Evolutionary conservation across 352 stramenopile species (phyloP).

Genomic region (Phytophthora ramorum): DNA sequence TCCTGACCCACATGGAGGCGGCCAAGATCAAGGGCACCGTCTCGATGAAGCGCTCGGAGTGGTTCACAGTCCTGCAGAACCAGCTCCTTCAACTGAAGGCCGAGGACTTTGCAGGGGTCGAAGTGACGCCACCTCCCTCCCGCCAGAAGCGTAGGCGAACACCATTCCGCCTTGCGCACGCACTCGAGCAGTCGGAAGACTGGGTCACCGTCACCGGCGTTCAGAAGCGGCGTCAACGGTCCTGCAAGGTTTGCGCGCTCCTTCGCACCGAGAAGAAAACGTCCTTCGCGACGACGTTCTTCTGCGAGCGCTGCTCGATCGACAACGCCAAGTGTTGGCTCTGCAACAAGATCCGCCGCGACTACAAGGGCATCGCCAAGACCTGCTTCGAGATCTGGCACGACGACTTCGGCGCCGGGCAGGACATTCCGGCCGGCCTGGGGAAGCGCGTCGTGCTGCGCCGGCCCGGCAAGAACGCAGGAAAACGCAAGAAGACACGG

Average conservation of each 20-base stretch:
- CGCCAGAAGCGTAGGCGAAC: neutral
- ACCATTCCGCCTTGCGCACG: constrained; percentile 1
- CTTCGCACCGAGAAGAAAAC: constrained; percentile 1
- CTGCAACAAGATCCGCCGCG: constrained; percentile 16
- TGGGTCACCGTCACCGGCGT: constrained; percentile 1
- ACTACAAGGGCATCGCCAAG: constrained; percentile 2
- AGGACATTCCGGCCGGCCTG: constrained; percentile 4
- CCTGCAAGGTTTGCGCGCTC: constrained; percentile 1
- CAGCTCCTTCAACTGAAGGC: constrained; percentile 10
- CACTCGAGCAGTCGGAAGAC: neutral
- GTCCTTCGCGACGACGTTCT: constrained; percentile 4
- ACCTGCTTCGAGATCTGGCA: constrained; percentile 39
- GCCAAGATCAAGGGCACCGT: neutral
- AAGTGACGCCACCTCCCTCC: neutral
- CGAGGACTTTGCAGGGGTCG: constrained; percentile 2
- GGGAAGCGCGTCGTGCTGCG: constrained; percentile 21
- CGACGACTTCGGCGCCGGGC: constrained; percentile 28
- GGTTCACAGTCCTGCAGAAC: constrained; percentile 5
- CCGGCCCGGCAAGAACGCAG: neutral
- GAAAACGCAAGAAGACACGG: constrained; percentile 27
- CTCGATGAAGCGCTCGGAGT: neutral
- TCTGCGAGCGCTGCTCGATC: constrained; percentile 17
- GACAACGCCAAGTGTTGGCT: constrained; percentile 26
- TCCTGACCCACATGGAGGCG: neutral
- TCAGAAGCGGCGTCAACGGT: constrained; percentile 3